These are phyloP conservation scores for Boletus insuetus DNA, from an alignment of 768 basidiomycete species.

Conservation along the genomic window DNA sequence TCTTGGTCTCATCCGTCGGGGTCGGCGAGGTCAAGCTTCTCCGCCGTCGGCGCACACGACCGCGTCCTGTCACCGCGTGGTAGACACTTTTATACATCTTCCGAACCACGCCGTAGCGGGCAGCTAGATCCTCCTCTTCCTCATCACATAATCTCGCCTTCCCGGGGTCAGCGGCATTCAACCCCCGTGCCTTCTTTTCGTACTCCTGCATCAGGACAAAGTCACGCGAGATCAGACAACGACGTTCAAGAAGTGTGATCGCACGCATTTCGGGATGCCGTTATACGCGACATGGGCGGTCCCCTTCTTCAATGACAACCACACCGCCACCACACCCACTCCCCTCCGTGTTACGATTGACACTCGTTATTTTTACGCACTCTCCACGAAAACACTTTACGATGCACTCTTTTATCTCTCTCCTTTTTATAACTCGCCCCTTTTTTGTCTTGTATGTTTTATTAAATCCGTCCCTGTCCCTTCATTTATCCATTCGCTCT, in stretches of 20 bases:
- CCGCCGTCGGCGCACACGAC: slow-evolving; percentile 16
- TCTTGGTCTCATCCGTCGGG: slow-evolving; percentile 33
- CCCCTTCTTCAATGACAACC: not conserved
- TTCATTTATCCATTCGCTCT: not conserved
- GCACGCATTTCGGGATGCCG: slow-evolving; percentile 13
- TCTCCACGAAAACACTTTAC: slow-evolving; percentile 23
- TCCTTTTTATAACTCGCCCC: not conserved
- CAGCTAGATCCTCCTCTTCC: slow-evolving; percentile 15
- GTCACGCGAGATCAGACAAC: slow-evolving; percentile 21
- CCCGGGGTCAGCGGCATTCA: slow-evolving; percentile 14
- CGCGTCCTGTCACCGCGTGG: slow-evolving; percentile 9
- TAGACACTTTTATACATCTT: slow-evolving; percentile 11
- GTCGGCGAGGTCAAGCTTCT: slow-evolving; percentile 24
- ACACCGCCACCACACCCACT: not conserved
- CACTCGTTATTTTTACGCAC: slow-evolving; percentile 14
- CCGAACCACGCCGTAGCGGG: slow-evolving; percentile 11
- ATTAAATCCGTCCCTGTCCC: not conserved
- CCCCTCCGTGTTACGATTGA: slow-evolving; percentile 20
- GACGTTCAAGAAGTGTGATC: slow-evolving; percentile 15
- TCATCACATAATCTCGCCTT: slow-evolving; percentile 19
- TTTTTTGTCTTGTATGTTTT: not conserved
- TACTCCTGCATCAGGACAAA: slow-evolving; percentile 13
- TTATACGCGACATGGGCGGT: slow-evolving; percentile 5
- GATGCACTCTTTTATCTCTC: slow-evolving; percentile 10
- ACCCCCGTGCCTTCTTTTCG: slow-evolving; percentile 12